Evolutionary conservation across 495 filamentous ascomycete species (phyloP).

Genomic region (Corynascus novoguineensis): DNA sequence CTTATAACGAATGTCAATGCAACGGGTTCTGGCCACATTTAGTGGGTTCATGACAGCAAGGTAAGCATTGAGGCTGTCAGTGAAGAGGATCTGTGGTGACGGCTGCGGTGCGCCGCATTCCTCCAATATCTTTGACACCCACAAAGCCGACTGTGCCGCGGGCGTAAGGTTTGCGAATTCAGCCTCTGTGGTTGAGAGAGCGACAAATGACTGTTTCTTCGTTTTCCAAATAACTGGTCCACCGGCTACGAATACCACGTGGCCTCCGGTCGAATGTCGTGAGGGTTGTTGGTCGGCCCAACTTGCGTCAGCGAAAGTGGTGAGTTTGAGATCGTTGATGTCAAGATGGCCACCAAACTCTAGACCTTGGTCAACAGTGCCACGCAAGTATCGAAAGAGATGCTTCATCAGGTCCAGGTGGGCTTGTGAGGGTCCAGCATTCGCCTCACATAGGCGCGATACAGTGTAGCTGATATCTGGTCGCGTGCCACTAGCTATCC

Average conservation of each 20-base stretch:
- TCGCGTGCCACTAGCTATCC: neutral
- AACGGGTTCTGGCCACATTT: neutral
- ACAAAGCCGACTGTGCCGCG: neutral
- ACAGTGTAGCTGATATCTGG: neutral
- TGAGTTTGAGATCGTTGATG: neutral
- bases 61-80: neutral
- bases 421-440: neutral
- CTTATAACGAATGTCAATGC: neutral
- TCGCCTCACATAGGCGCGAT: neutral
- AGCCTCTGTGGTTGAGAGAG: neutral
- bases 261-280: neutral
- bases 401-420: neutral
- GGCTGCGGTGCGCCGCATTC: neutral
- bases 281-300: neutral
- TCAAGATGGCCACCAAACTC: neutral
- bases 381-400: neutral
- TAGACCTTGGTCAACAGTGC: neutral
- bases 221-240: neutral
- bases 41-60: rapidly evolving
- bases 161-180: neutral
- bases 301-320: neutral
- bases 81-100: neutral
- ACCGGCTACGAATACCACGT: neutral
- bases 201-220: slow-evolving; percentile 2
- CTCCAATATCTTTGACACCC: neutral